Base-by-base conservation (phyloP, 345 rosid genomes). In the Combretum micranthum region DNA sequence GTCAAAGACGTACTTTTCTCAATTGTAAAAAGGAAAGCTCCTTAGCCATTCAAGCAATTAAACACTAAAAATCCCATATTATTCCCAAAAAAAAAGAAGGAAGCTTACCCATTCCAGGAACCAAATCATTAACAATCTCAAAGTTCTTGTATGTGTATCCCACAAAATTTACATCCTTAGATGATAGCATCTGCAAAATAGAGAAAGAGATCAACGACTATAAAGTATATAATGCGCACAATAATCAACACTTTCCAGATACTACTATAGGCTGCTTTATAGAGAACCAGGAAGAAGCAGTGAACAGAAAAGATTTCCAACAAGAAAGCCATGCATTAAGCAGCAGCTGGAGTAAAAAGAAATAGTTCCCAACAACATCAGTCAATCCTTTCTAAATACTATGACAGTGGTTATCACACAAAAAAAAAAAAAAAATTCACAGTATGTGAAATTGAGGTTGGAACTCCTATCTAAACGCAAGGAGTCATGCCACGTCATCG, bases 121-220 rank as follows among this genome's bases (percentile, higher is more conserved):
- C 81, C 69, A 82, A 78, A 63, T 84, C 85, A 56, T 84, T 80
- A 64, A 87, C 88, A 13, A 87, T 82, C 71, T 87, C 95, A 48
- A 84, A 78, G 68, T 84, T 84, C 69, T 87, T 87, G 69, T 84
- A 87, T 32, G 91, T 82, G 71, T 87, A 87, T 16, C 95, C 95
- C 46, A 87, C 78, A 59, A 87, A 87, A 69, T 87, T 84, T 12
- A 76, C 64, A 71, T 87, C 91, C 74, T 87, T 84, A 1, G 91
- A 87, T 50, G 88, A 71, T 45, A 87, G 81, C 95, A 87, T 87
- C 95, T 87, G 81, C 68, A 63, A 10, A 52, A 47, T 49, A 46
- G 22, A 62, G 37, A 15, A 44, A 19, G 46, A 4, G 13, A 25
- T 44, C 39, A 44, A 39, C 50, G 43, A 32, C 54, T 63, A 60